These are phyloP conservation scores for Melampsora larici-populina DNA, from an alignment of 1,284 basidiomycete species.

Conservation along the genomic window DNA sequence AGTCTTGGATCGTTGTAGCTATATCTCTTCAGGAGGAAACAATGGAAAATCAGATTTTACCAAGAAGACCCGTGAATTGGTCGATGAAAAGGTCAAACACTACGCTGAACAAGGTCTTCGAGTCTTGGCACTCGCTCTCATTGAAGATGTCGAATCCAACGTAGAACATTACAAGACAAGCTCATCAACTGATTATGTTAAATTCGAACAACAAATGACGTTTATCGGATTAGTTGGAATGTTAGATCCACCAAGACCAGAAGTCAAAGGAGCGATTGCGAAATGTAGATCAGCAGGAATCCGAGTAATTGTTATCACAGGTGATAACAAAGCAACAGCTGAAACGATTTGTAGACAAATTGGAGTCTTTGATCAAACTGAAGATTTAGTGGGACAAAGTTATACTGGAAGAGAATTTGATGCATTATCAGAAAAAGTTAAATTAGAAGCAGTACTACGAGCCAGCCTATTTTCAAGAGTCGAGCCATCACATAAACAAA, in stretches of 20 bases:
- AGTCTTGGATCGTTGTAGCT: slow-evolving; percentile 80
- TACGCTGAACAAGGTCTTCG: slow-evolving; percentile 82
- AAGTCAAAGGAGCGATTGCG: slow-evolving; percentile 79
- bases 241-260: slow-evolving; percentile 95
- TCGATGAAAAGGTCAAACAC: slow-evolving; percentile 62
- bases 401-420: slow-evolving; percentile 93
- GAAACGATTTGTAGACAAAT: slow-evolving; percentile 95
- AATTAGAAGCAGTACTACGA: slow-evolving; percentile 75
- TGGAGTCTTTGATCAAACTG: slow-evolving; percentile 73
- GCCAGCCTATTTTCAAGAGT: slow-evolving; percentile 89
- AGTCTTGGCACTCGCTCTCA: slow-evolving; percentile 84
- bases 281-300: slow-evolving; percentile 92
- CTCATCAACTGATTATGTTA: slow-evolving; percentile 72
- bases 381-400: slow-evolving; percentile 69
- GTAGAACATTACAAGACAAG: slow-evolving; percentile 74
- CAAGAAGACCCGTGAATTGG: slow-evolving; percentile 63
- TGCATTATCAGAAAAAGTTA: slow-evolving; percentile 71
- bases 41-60: slow-evolving; percentile 60
- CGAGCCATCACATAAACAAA: slow-evolving; percentile 90
- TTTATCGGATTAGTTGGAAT: slow-evolving; percentile 96
- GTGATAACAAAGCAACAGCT: slow-evolving; percentile 96
- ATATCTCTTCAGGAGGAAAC: slow-evolving; percentile 62
- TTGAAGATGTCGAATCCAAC: slow-evolving; percentile 69
- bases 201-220: slow-evolving; percentile 83
- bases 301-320: slow-evolving; percentile 93